These are phyloP conservation scores for Lumnitzera racemosa DNA, from an alignment of 345 rosid species.

Conservation along the genomic window DNA sequence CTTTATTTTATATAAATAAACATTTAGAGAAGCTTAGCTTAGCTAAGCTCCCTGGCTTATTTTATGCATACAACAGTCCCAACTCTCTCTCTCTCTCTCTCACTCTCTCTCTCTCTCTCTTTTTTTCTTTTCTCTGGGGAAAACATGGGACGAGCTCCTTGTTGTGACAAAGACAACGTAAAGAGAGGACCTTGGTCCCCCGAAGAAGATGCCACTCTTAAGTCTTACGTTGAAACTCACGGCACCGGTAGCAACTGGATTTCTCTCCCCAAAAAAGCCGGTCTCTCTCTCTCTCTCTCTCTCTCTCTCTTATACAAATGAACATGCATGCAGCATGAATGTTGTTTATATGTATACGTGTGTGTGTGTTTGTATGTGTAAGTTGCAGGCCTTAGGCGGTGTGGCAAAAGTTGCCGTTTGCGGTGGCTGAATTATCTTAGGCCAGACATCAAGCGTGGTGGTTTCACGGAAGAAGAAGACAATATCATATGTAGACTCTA, in stretches of 20 bases:
- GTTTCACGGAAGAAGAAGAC: slow-evolving; percentile 9
- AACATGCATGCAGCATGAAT: too few relatives aligned
- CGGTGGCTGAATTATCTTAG: slow-evolving; percentile 10
- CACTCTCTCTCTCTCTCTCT: not conserved
- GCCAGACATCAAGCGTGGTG: slow-evolving; percentile 7
- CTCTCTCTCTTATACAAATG: not conserved
- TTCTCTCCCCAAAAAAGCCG: slow-evolving; percentile 9
- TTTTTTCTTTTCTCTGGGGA: not conserved
- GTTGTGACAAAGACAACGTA: slow-evolving; percentile 7
- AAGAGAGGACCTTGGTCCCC: too few relatives aligned
- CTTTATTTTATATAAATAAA: too few relatives aligned
- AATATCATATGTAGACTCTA: slow-evolving; percentile 6
- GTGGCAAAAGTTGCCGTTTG: slow-evolving; percentile 8
- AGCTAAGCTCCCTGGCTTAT: not conserved
- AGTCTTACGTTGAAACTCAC: too few relatives aligned
- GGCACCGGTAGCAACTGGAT: not conserved
- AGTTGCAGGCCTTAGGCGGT: slow-evolving; percentile 8
- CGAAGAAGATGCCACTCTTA: too few relatives aligned
- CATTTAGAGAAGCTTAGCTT: not conserved
- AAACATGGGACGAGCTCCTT: slow-evolving; percentile 8
- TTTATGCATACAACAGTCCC: not conserved
- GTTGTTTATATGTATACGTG: too few relatives aligned
- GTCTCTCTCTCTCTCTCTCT: slow-evolving; percentile 1
- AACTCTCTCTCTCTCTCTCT: not conserved
- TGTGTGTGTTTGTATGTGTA: too few relatives aligned